Base-by-base conservation (phyloP, 73 alveolate genomes). In the Paramecium pentaurelia region DNA sequence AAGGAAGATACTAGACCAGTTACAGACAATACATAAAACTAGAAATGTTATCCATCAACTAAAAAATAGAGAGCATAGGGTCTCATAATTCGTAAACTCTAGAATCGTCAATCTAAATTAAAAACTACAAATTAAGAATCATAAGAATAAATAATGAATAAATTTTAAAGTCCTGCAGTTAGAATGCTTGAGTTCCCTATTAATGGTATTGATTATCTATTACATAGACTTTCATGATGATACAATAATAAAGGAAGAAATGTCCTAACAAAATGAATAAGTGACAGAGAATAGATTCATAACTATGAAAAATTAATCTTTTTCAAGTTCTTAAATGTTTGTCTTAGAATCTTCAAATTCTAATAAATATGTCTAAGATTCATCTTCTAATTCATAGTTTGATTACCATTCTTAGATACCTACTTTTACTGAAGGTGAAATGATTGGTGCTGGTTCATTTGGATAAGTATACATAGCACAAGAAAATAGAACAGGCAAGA, bases 361-460 rank as follows among this genome's bases (percentile, higher is more conserved):
- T 4, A 51, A 51, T n/a, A 51, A 51, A 71, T 71, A 71, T 32
- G 51, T 14, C 7, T 34, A 71, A 34, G 86, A 71, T 18, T 34
- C 83, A 6, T 60, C 83, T 32, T 71, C 86, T 1, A 71, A 71
- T 12, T 71, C 51, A 11, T 71, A 30, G 22, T 77, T 77, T 44
- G 90, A 73, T 28, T 73, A 32, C 34, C 12, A 9, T 9, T 51
- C 68, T 37, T 9, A 34, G 32, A 34, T 22, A 0, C 87, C 87
- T 3, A 37, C 87, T 6, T 77, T 77, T 37, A 77, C 90, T 6
- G 90, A 77, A 44, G 94, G 94, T 3, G 90, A 88, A 47, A 58
- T 88, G 58, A 88, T 88, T 8, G 91, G 91, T 25, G 75, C 94
- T 44, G 94, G 94, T 25, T 71, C 83, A 2, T 88, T 70, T 71